phyloP scores from a whole-genome alignment of 2,329 filamentous ascomycete genomes.

The Grosmannia huntii region DNA sequence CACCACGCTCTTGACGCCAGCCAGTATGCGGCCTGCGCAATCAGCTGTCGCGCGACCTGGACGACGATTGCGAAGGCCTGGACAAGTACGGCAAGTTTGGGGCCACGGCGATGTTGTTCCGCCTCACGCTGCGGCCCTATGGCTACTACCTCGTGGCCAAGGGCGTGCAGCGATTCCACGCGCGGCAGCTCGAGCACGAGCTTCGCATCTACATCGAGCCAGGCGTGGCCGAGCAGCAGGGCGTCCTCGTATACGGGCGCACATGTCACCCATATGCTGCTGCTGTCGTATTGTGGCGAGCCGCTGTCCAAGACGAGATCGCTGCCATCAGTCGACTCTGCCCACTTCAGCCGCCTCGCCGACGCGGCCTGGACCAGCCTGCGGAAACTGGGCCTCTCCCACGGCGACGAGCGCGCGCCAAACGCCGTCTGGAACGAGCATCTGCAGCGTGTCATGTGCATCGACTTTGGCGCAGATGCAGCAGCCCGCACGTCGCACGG shows the following conservation, averaged over 20 bases:
- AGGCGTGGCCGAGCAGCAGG: not conserved
- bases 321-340: not conserved
- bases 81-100: not conserved
- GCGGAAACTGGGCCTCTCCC: not conserved
- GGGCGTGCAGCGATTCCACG: not conserved
- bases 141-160: not conserved
- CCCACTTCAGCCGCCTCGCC: too few species aligned
- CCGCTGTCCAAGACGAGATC: not conserved
- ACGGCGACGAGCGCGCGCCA: not conserved
- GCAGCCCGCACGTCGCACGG: too few species aligned
- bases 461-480: slow-evolving; percentile 2
- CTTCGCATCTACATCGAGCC: not conserved
- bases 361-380: not conserved
- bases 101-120: not conserved
- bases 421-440: slow-evolving; percentile 2
- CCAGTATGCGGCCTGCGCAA: not conserved
- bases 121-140: not conserved
- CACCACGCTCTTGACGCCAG: not conserved
- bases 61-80: not conserved
- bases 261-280: not conserved
- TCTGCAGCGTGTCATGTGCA: slow-evolving; percentile 1
- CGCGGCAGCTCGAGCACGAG: not conserved
- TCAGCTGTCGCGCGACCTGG: not conserved
- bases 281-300: slow-evolving; percentile 1
- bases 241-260: not conserved